phyloP scores from a whole-genome alignment of 352 stramenopile species.

The Phytophthora macrochlamydospora region DNA sequence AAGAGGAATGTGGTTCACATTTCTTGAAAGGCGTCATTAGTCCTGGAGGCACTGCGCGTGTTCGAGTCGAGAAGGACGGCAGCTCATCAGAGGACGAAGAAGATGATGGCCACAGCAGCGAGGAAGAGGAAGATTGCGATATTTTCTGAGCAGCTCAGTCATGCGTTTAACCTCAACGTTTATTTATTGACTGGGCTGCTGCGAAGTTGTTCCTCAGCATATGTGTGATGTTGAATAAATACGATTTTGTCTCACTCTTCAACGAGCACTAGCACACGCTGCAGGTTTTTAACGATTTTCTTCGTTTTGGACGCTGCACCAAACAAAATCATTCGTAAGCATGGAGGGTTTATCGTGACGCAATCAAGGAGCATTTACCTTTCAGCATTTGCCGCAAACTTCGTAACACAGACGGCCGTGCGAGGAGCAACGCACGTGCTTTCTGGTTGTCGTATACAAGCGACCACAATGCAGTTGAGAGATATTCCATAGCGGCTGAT shows the following conservation, averaged over 20 bases:
- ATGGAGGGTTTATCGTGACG: neutral
- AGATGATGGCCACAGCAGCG: constrained; percentile 35
- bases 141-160: constrained; percentile 13
- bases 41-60: constrained; percentile 63
- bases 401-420: constrained; percentile 30
- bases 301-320: neutral
- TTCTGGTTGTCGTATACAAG: constrained; percentile 75
- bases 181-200: constrained; percentile 34
- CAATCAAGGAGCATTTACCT: neutral
- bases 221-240: constrained; percentile 30
- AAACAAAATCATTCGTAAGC: no score
- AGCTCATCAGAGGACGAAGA: constrained; percentile 56
- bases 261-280: constrained; percentile 33
- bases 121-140: constrained; percentile 36
- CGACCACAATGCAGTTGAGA: constrained; percentile 55
- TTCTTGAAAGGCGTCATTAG: constrained; percentile 62
- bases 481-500: constrained; percentile 15
- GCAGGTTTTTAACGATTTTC: constrained; percentile 30
- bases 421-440: constrained; percentile 46
- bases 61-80: constrained; percentile 60
- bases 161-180: neutral
- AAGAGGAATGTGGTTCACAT: constrained; percentile 48
- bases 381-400: constrained; percentile 38
- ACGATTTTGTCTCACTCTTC: constrained; percentile 24
- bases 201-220: neutral